These are phyloP conservation scores for Boletus sp. DNA, from an alignment of 1,284 basidiomycete species.

Conservation along the genomic window DNA sequence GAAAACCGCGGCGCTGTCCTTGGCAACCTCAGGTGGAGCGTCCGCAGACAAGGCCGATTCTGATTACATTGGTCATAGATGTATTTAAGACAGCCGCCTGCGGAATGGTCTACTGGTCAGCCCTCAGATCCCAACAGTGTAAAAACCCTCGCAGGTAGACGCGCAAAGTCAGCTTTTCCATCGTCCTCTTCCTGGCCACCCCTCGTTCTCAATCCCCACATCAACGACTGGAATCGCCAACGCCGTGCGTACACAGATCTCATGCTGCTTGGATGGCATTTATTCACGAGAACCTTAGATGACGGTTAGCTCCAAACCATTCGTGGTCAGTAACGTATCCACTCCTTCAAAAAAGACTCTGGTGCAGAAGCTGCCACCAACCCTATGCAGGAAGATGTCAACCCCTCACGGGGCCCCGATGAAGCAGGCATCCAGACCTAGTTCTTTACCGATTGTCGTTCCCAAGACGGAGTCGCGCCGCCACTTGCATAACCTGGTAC, in stretches of 20 bases:
- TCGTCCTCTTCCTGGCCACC: background rate
- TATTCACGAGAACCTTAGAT: background rate
- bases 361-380: background rate
- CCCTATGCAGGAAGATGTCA: background rate
- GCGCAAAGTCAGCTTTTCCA: background rate
- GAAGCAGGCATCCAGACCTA: background rate
- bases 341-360: background rate
- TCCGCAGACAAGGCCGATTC: background rate
- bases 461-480: background rate
- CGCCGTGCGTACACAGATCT: slow-evolving; percentile 5
- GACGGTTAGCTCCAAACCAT: background rate
- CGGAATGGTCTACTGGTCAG: slow-evolving; percentile 5
- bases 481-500: background rate
- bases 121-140: slow-evolving; percentile 3
- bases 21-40: background rate
- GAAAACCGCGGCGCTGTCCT: background rate
- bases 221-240: background rate
- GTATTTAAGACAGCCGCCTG: slow-evolving; percentile 1
- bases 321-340: slow-evolving; percentile 10
- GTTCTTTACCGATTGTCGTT: background rate
- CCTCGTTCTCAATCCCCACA: background rate
- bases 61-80: background rate
- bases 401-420: background rate
- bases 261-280: background rate
- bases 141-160: background rate